Evolutionary conservation across 1,284 basidiomycete species (phyloP), one percentile per base, ranked within the genome.

Genomic region (Mycocalia duriaeana): DNA sequence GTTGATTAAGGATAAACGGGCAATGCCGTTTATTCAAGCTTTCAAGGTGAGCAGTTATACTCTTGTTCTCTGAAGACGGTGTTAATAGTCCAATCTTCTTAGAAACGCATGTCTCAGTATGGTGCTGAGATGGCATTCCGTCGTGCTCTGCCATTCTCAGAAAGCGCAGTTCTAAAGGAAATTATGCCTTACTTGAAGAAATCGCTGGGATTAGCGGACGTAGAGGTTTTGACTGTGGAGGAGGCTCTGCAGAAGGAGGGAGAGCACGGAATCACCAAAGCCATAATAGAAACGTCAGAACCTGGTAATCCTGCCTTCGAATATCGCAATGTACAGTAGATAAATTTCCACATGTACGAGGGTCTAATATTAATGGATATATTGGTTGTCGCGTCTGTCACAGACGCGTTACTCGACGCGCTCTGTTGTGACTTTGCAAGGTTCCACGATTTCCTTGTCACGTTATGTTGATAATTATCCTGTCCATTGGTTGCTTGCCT

Each of bases 1-100:
- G 11, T 64, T 97, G 66, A 84, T 93, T 68, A 97, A 97, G 79
- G 93, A 98, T 70, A 98, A 98, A 75, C 84, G 86, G 52, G 80
- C 80, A 37, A 98, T 98, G 94, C 94, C 94, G 25, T 98, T 97
- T 71, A 82, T 94, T 47, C 89, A 95, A 56, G 70, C 76, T 23
- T 88, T 96, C 82, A 96, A 97, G 82, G 91, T 91, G 50, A 41
- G 71, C 13, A 19, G 31, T 45, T 19, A 36, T 6, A 34, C 35
- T 25, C 37, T 47, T 39, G 42, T 23, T 26, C 41, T 34, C 40
- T n/a, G n/a, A 14, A 14, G 19, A 26, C 45, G 3, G 20, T 22
- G 19, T 37, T 35, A 44, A 22, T 44, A 18, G 7, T 54, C 19
- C 48, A 20, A n/a, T 24, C 24, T 58, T 51, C 63, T 9, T 42